Conservation (phyloP, 768 basidiomycete species). For the Sarcodon aspratus region DNA sequence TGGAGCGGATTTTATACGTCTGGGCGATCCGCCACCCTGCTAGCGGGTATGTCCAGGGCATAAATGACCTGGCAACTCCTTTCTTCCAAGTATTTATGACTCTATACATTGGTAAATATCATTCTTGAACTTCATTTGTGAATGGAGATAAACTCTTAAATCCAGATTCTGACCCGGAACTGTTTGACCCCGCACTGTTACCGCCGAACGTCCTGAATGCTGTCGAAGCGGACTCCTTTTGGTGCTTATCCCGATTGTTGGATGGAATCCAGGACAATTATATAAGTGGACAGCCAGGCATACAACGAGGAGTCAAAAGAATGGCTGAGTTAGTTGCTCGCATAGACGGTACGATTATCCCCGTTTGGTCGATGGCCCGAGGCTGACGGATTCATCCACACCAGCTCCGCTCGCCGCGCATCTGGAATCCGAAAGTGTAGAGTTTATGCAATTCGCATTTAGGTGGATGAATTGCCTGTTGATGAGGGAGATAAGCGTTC, state of each 20-base stretch:
- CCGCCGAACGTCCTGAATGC: slow-evolving; percentile 65
- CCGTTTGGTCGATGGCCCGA: not conserved
- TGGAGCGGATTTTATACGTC: slow-evolving; percentile 93
- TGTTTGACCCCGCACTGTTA: slow-evolving; percentile 71
- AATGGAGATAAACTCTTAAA: not conserved
- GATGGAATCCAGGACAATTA: slow-evolving; percentile 99
- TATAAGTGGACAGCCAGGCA: slow-evolving; percentile 92
- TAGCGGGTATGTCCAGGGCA: slow-evolving; percentile 97
- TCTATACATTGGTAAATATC: slow-evolving; percentile 73
- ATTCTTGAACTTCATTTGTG: not conserved
- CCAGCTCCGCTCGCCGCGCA: slow-evolving; percentile 81
- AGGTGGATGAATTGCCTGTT: slow-evolving; percentile 99
- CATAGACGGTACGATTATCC: slow-evolving; percentile 57
- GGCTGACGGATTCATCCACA: not conserved
- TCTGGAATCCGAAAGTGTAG: slow-evolving; percentile 83
- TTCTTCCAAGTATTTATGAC: slow-evolving; percentile 97
- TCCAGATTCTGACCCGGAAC: slow-evolving; percentile 82
- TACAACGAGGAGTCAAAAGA: slow-evolving; percentile 83
- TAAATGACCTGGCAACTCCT: slow-evolving; percentile 95
- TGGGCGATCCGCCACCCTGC: slow-evolving; percentile 99
- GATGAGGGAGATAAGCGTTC: slow-evolving; percentile 96
- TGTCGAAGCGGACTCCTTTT: slow-evolving; percentile 94
- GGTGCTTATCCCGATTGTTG: slow-evolving; percentile 91
- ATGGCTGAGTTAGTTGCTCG: slow-evolving; percentile 91
- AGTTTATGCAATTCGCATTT: slow-evolving; percentile 99